Percentiles rank a stretch among this genome's conserved stretches.
phyloP scores from a whole-genome alignment of 148 eudicot genomes.

The Hydrangea macrophylla region DNA sequence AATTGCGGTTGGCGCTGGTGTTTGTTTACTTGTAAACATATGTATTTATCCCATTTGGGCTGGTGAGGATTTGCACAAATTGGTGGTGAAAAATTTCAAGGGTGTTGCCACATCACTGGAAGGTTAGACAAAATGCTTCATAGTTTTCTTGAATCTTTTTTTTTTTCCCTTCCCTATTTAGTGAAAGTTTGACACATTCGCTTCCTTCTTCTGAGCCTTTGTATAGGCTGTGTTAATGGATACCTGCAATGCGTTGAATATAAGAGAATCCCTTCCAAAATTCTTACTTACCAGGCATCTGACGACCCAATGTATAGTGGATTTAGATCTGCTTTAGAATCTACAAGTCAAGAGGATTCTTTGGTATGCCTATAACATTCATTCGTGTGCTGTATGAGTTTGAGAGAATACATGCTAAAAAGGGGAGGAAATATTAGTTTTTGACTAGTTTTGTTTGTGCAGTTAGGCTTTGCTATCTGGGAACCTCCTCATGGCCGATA shows the following conservation, averaged over 20 bases:
- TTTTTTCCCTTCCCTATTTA: not conserved
- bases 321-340: slow-evolving; percentile 8
- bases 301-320: slow-evolving; percentile 15
- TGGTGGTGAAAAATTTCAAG: slow-evolving; percentile 10
- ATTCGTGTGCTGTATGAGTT: not conserved
- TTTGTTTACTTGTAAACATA: slow-evolving; percentile 11
- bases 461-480: slow-evolving; percentile 12
- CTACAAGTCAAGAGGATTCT: slow-evolving; percentile 13
- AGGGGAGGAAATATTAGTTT: not conserved
- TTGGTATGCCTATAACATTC: slow-evolving; percentile 1
- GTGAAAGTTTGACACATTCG: not conserved
- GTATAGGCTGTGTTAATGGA: slow-evolving; percentile 15
- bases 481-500: slow-evolving; percentile 15
- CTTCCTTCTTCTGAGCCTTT: not conserved
- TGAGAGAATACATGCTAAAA: not conserved
- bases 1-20: slow-evolving; percentile 7
- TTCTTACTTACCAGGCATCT: slow-evolving; percentile 9
- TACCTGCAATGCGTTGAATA: slow-evolving; percentile 14
- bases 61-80: slow-evolving; percentile 15
- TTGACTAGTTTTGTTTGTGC: not conserved
- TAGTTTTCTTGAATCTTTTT: not conserved
- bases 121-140: not conserved
- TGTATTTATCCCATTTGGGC: slow-evolving; percentile 22
- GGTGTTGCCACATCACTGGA: slow-evolving; percentile 18
- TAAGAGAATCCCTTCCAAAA: slow-evolving; percentile 13